Base-by-base conservation (phyloP, 1,139 yeast species). In the Candida anutae region DNA sequence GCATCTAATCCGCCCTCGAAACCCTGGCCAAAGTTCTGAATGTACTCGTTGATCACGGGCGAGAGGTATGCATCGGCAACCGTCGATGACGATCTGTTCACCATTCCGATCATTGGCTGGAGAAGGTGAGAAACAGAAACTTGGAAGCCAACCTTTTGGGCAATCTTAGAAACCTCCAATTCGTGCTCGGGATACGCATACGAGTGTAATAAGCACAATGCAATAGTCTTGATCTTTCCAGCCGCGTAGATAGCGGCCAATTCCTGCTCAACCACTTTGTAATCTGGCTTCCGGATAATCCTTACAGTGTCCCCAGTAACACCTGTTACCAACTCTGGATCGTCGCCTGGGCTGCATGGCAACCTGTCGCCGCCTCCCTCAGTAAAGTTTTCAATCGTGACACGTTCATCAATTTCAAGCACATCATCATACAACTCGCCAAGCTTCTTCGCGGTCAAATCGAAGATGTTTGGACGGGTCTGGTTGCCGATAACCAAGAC, bases 101-200 rank as follows among this genome's bases (percentile, higher is more conserved):
- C 67, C 46, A 62, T 49, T 3, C 69, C 68, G 27, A 62, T 55
- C 68, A 62, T 62, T 13, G 69, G 69, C 35, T 62, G 69, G 15
- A 62, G 45, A 24, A 52, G 48, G 39, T 62, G 68, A 8, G 67
- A 59, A 0, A 59, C 62, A 3, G 69, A 62, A 3, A 62, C 60
- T 14, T 41, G 36, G 31, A 62, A 62, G 3, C 69, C 69, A 24
- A 62, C 49, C 8, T 45, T 35, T 24, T 46, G 46, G 28, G 63
- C 58, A 23, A 62, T 60, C n/a, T 42, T 40, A 3, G 68, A 67
- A 16, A 63, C 43, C 24, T 43, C 36, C 5, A 38, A 34, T 35
- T 63, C 70, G 37, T 63, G 70, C 20, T 53, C 53, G 1, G 68
- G 66, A 33, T 39, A 62, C 2, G 61, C 57, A 32, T 62, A 63